phyloP scores from a whole-genome alignment of 2,329 filamentous ascomycete genomes.

The Pseudogymnoascus sp. region DNA sequence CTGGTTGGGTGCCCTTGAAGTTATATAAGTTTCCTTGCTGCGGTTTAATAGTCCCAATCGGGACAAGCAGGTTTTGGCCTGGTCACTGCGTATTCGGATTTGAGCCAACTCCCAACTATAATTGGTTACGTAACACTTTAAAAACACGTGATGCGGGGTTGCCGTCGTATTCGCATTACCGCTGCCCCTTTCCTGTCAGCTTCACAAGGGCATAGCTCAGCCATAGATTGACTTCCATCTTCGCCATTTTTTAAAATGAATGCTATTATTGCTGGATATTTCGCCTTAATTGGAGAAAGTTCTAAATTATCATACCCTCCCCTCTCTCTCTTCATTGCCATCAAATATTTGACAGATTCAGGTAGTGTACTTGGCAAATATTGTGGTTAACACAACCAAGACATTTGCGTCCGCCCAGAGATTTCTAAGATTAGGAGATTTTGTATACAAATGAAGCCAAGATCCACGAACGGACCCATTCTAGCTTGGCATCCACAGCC shows the following conservation, averaged over 20 bases:
- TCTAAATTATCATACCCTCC: background rate
- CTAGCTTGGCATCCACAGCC: background rate
- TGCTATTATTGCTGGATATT: background rate
- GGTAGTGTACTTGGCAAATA: background rate
- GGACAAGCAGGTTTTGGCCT: background rate
- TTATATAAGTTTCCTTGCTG: slow-evolving; percentile 5
- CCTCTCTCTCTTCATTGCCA: background rate
- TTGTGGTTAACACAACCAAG: background rate
- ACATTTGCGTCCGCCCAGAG: background rate
- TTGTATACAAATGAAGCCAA: background rate
- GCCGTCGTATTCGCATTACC: background rate
- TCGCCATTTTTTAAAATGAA: background rate
- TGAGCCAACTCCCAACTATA: background rate
- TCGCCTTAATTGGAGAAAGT: background rate
- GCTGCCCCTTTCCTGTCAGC: background rate
- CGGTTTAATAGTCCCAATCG: slow-evolving; percentile 5
- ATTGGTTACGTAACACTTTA: background rate
- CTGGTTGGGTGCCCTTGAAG: background rate
- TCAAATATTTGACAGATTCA: background rate
- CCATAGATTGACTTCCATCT: background rate
- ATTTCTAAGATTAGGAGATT: slow-evolving; percentile 7
- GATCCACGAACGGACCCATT: background rate
- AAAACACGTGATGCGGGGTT: background rate
- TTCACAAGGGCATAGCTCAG: background rate
- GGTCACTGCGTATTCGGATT: background rate